Percentiles rank a stretch among this genome's conserved stretches.
Conservation (phyloP, 345 rosid genomes). For the Lepidium didymum region DNA sequence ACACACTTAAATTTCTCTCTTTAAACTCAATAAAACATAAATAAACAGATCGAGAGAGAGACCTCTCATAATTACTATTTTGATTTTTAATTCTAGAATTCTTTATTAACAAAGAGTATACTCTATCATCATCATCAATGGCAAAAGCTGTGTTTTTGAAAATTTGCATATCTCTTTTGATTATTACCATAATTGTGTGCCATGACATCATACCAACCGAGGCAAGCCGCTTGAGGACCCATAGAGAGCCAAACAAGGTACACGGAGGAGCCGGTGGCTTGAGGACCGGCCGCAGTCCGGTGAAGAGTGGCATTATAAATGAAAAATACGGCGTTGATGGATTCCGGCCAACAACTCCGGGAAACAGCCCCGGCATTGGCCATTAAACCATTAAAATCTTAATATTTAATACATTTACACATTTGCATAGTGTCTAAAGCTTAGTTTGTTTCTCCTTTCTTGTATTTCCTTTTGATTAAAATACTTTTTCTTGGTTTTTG, state of each 20-base stretch:
- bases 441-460: too few relatives aligned
- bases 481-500: too few relatives aligned
- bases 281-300: background rate
- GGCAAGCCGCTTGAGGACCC: constrained; percentile 33
- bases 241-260: background rate
- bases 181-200: constrained; percentile 23
- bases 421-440: too few relatives aligned
- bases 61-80: background rate
- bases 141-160: constrained; percentile 1
- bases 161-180: constrained; percentile 18
- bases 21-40: background rate
- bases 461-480: too few relatives aligned
- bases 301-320: constrained; percentile 11
- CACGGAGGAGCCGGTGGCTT: background rate
- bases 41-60: background rate
- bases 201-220: constrained; percentile 26
- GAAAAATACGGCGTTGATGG: constrained; percentile 28
- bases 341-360: constrained; percentile 38
- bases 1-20: background rate
- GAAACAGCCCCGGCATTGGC: constrained; percentile 28
- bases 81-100: background rate
- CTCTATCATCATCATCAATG: constrained; percentile 20
- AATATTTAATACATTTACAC: too few relatives aligned
- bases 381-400: constrained; percentile 12
- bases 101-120: background rate